phyloP scores from a whole-genome alignment of 2,329 filamentous ascomycete genomes.

The Aureobasidium melanogenum region DNA sequence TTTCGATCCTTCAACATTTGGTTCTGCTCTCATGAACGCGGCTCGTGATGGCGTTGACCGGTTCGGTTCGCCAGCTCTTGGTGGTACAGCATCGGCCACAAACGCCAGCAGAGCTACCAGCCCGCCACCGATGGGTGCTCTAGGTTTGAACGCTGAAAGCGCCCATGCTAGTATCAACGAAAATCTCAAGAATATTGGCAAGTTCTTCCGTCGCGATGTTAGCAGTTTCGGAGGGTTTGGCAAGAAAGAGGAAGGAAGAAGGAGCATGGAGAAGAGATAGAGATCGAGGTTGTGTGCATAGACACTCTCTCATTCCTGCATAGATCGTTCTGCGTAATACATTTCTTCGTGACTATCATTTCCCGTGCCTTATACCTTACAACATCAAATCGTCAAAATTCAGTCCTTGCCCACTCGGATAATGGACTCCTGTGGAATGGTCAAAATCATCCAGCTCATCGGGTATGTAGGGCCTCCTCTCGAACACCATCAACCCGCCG shows the following conservation, averaged over 20 bases:
- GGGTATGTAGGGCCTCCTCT: background rate
- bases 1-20: constrained; percentile 76
- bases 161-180: constrained; percentile 55
- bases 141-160: constrained; percentile 18
- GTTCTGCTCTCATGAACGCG: constrained; percentile 79
- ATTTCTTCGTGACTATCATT: constrained; percentile 2
- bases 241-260: constrained; percentile 13
- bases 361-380: constrained; percentile 1
- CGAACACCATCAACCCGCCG: constrained; percentile 47
- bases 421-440: background rate
- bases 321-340: constrained; percentile 3
- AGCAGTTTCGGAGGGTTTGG: constrained; percentile 66
- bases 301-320: background rate
- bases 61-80: constrained; percentile 55
- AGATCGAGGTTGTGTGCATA: background rate
- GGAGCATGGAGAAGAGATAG: constrained; percentile 13
- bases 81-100: constrained; percentile 15
- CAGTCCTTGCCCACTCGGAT: background rate
- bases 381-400: background rate
- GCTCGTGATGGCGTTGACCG: constrained; percentile 75
- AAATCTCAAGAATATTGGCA: constrained; percentile 90
- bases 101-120: constrained; percentile 24
- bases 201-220: constrained; percentile 87
- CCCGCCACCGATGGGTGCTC: constrained; percentile 22
- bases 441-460: background rate